Percentiles rank a stretch among this genome's conserved stretches.
Conservation (phyloP, 2,329 filamentous ascomycete genomes). For the Chaetomiaceae sp. region DNA sequence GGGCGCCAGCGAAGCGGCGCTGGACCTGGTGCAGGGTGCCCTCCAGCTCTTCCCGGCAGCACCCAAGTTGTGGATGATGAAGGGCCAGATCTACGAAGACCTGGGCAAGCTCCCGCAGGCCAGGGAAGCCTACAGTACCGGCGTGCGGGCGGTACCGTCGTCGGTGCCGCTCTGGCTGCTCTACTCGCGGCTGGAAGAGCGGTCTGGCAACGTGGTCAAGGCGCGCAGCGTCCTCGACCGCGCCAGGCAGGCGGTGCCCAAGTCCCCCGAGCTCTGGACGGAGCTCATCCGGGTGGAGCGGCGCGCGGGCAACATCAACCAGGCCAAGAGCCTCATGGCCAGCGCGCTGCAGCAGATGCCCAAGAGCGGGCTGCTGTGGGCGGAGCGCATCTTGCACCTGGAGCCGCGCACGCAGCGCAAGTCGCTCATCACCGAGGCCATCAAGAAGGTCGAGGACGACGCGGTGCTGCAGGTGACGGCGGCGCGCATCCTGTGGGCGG, state of each 20-base stretch:
- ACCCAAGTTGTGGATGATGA: conserved; percentile 96
- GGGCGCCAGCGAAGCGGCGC: conserved; percentile 70
- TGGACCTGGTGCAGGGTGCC: conserved; percentile 83
- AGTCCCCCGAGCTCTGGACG: conserved; percentile 79
- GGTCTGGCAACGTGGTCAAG: conserved; percentile 76
- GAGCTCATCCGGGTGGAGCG: conserved; percentile 93
- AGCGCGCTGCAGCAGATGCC: conserved; percentile 88
- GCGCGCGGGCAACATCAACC: conserved; percentile 73
- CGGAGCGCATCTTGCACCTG: conserved; percentile 91
- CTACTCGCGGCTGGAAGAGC: conserved; percentile 82
- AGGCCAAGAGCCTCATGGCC: conserved; percentile 91
- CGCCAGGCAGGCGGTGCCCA: conserved; percentile 80
- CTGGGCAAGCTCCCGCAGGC: conserved; percentile 76
- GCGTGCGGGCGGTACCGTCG: conserved; percentile 78
- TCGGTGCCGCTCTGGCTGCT: conserved; percentile 88
- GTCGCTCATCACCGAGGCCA: conserved; percentile 83
- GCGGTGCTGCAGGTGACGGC: conserved; percentile 84
- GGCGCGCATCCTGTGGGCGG: conserved; percentile 92
- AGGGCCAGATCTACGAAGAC: conserved; percentile 93
- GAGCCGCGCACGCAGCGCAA: conserved; percentile 90
- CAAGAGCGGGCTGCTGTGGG: conserved; percentile 82
- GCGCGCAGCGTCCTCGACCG: conserved; percentile 91
- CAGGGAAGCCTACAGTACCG: conserved; percentile 81
- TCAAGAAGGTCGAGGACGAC: conserved; percentile 95
- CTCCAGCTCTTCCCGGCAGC: conserved; percentile 80